These are phyloP conservation scores for Mortierella polycephala DNA, from an alignment of 371 early-diverging fungal genomes.

Conservation along the genomic window DNA sequence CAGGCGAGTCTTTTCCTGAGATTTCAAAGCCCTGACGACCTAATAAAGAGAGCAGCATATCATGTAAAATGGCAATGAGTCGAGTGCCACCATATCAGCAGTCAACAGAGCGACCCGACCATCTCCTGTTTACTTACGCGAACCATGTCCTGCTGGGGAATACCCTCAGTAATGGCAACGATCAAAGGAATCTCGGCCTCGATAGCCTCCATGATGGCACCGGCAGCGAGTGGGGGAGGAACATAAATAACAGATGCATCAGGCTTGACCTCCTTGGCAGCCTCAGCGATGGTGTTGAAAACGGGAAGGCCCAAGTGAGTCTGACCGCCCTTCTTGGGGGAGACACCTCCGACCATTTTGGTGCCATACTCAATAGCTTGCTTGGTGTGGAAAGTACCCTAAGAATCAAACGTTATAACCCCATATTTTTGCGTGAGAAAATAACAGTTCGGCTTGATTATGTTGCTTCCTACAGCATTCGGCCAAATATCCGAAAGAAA, in stretches of 20 bases:
- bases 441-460: no score
- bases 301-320: constrained; percentile 96
- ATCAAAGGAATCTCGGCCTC: constrained; percentile 97
- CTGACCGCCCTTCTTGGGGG: constrained; percentile 97
- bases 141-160: constrained; percentile 99
- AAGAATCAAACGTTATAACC: no score
- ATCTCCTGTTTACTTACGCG: constrained; percentile 72
- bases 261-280: constrained; percentile 87
- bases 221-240: constrained; percentile 96
- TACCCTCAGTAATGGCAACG: constrained; percentile 98
- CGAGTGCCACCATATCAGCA: no score
- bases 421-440: no score
- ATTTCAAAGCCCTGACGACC: constrained; percentile 68
- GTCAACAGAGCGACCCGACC: no score
- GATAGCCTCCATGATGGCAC: constrained; percentile 97
- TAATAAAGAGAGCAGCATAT: no score
- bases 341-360: constrained; percentile 98
- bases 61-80: no score
- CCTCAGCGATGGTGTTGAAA: constrained; percentile 94
- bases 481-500: no score
- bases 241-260: constrained; percentile 98
- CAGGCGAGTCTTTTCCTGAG: constrained; percentile 88
- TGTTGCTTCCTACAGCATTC: no score
- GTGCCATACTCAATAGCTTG: constrained; percentile 99
- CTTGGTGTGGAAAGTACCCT: constrained; percentile 99